phyloP scores from a whole-genome alignment of 768 basidiomycete genomes.

The Steccherinum ochraceum region DNA sequence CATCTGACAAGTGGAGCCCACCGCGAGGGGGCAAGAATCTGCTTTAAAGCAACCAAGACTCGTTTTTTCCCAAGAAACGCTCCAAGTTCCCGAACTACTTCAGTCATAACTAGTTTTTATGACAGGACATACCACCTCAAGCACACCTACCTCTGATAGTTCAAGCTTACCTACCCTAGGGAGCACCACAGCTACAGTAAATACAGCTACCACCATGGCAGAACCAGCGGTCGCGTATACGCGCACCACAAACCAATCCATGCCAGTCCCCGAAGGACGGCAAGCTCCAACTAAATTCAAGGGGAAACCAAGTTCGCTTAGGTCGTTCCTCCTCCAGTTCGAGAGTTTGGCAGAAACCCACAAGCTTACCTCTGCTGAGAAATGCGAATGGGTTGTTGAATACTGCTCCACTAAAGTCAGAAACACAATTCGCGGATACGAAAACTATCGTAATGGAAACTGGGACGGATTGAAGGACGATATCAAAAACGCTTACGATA shows the following conservation, averaged over 20 bases:
- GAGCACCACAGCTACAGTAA: neutral
- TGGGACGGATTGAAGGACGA: neutral
- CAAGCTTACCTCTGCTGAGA: neutral
- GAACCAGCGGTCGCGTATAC: too few relatives aligned
- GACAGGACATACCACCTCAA: neutral
- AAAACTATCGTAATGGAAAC: neutral
- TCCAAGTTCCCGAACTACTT: neutral
- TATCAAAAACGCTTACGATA: conserved; percentile 2
- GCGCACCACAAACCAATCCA: too few relatives aligned
- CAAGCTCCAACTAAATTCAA: neutral
- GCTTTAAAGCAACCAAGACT: too few relatives aligned
- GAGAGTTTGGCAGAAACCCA: neutral
- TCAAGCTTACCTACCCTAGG: neutral
- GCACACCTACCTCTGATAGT: neutral
- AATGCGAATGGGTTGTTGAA: neutral
- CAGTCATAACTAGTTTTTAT: neutral
- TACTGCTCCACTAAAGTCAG: conserved; percentile 4
- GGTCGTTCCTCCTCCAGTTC: neutral
- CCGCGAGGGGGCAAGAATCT: neutral
- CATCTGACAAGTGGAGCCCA: neutral
- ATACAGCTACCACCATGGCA: too few relatives aligned
- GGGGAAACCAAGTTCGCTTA: neutral
- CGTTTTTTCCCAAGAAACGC: neutral
- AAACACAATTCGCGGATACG: conserved; percentile 1
- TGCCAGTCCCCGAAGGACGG: neutral